Percentiles rank a stretch among this genome's conserved stretches.
Evolutionary conservation across 176 grass and related monocot species (phyloP).

Genomic region (Typha latifolia): DNA sequence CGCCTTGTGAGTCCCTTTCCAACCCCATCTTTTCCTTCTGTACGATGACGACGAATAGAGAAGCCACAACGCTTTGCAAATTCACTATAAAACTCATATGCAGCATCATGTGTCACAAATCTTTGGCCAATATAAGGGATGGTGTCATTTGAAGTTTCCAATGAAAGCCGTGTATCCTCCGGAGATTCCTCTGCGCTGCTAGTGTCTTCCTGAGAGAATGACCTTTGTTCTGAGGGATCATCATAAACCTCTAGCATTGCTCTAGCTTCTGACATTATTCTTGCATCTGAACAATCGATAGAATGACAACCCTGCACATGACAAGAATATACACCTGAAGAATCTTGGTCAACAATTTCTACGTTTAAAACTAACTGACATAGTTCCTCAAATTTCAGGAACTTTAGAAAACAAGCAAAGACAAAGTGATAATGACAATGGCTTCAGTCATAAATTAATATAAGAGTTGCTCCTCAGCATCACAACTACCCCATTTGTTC

Average conservation of each 20-base stretch:
- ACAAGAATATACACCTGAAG: conserved; percentile 5
- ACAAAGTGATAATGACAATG: no score
- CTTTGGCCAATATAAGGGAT: conserved; percentile 51
- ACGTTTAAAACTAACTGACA: background rate
- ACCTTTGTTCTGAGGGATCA: conserved; percentile 37
- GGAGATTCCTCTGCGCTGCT: conserved; percentile 23
- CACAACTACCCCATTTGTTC: no score
- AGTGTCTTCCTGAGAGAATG: conserved; percentile 28
- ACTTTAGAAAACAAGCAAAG: no score
- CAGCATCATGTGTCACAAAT: conserved; percentile 58
- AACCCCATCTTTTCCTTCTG: conserved; percentile 62
- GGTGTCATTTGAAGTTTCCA: conserved; percentile 22
- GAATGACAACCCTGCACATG: conserved; percentile 1
- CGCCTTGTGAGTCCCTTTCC: conserved; percentile 55
- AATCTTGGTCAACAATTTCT: background rate
- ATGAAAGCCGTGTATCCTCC: conserved; percentile 26
- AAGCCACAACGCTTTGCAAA: conserved; percentile 61
- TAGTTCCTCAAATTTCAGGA: no score
- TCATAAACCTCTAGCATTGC: conserved; percentile 32
- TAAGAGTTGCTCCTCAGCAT: no score
- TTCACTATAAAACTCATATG: conserved; percentile 54
- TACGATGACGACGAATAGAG: conserved; percentile 76
- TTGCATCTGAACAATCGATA: conserved; percentile 5
- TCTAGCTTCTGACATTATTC: conserved; percentile 28
- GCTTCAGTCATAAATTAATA: no score